These are phyloP conservation scores for Ophiosphaerella herpotricha DNA, from an alignment of 2,329 filamentous ascomycete species.

Conservation along the genomic window DNA sequence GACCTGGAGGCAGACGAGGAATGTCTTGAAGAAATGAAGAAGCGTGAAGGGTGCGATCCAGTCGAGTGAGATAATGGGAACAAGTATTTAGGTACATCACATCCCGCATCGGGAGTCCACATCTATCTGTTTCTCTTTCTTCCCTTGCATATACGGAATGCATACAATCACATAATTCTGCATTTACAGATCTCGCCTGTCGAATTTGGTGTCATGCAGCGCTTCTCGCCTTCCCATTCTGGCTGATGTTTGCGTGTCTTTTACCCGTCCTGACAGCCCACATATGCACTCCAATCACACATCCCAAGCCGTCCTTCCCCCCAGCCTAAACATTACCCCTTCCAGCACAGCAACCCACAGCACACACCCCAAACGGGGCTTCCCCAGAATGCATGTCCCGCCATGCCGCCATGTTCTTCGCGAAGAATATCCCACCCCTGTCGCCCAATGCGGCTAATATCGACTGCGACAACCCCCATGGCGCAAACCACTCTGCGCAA, in stretches of 20 bases:
- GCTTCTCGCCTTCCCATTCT: not conserved
- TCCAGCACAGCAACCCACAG: no score
- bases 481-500: constrained; percentile 5
- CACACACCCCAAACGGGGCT: no score
- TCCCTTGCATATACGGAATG: not conserved
- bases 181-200: not conserved
- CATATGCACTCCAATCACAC: not conserved
- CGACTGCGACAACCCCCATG: constrained; percentile 23
- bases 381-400: no score
- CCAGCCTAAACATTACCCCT: no score
- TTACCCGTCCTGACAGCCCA: constrained; percentile 1
- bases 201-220: not conserved
- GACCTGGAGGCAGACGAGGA: constrained; percentile 57
- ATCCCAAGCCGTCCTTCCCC: no score
- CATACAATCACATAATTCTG: not conserved
- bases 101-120: not conserved
- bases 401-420: not conserved
- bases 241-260: constrained; percentile 1
- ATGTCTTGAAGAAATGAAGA: constrained; percentile 51
- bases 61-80: constrained; percentile 39
- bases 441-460: constrained; percentile 22
- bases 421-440: not conserved
- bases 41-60: constrained; percentile 49
- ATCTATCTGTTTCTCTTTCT: not conserved
- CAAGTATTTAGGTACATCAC: not conserved